Percentiles rank a stretch among this genome's conserved stretches.
Conservation (phyloP, 345 rosid genomes). For the Streptanthus diversifolius region DNA sequence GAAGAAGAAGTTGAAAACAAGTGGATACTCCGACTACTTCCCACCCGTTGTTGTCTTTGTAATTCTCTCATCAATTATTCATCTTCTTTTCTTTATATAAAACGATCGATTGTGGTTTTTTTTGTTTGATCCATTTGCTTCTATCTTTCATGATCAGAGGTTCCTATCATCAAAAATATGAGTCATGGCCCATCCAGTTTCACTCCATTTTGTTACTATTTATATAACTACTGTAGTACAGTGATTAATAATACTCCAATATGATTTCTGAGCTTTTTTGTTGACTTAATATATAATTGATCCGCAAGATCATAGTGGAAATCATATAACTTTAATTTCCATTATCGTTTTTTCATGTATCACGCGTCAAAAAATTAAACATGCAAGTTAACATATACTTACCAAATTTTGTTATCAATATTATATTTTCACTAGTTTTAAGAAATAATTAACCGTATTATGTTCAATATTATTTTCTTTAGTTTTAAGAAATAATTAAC, state of each 20-base stretch:
- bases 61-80: conserved; percentile 41
- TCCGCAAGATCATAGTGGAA: not conserved
- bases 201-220: conserved; percentile 2
- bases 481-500: no score
- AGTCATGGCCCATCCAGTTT: conserved; percentile 22
- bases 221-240: not conserved
- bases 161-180: conserved; percentile 41
- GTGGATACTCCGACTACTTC: conserved; percentile 48
- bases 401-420: no score
- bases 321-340: not conserved
- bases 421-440: no score
- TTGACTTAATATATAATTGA: not conserved
- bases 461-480: no score
- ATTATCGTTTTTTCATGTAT: no score
- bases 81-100: not conserved
- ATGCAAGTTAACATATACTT: no score
- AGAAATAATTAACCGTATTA: no score
- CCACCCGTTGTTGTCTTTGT: conserved; percentile 42
- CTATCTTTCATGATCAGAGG: conserved; percentile 58
- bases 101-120: conserved; percentile 16
- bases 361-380: no score
- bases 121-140: conserved; percentile 77
- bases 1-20: conserved; percentile 60
- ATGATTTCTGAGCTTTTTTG: not conserved
- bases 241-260: not conserved